A percentile compares a stretch with the other conserved stretches of the same genome.
phyloP scores from a whole-genome alignment of 2,329 filamentous ascomycete genomes.

The Leptosphaerulina australis region DNA sequence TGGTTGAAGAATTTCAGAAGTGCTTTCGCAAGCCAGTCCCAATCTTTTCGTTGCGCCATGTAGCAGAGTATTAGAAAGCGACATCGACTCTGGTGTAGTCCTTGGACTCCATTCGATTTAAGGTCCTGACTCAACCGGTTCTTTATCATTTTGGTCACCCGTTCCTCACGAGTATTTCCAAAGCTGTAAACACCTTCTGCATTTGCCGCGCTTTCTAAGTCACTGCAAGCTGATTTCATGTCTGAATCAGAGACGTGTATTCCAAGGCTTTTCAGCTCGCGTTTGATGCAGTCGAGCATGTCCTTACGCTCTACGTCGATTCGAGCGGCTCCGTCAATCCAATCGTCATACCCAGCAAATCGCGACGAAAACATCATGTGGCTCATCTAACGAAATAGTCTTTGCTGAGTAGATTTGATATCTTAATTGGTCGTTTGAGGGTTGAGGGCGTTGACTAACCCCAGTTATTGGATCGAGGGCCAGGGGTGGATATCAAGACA shows the following conservation, averaged over 20 bases:
- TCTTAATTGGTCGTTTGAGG: too few relatives aligned
- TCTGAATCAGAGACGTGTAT: constrained; percentile 2
- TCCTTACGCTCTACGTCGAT: not conserved
- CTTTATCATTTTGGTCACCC: not conserved
- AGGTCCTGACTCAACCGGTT: not conserved
- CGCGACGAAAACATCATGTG: not conserved
- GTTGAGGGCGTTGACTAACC: too few relatives aligned
- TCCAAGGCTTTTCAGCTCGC: not conserved
- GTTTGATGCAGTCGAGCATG: not conserved
- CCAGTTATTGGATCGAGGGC: too few relatives aligned
- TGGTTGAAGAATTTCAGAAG: not conserved
- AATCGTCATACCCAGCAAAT: not conserved
- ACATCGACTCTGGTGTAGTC: constrained; percentile 2
- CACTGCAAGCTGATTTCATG: not conserved
- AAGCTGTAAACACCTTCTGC: not conserved
- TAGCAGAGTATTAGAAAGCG: constrained; percentile 6
- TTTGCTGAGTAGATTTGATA: too few relatives aligned
- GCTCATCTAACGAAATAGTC: too few relatives aligned
- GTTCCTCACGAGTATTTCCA: not conserved
- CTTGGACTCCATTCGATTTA: not conserved
- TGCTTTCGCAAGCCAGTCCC: not conserved
- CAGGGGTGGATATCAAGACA: too few relatives aligned
- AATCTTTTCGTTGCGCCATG: not conserved
- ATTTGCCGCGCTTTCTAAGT: not conserved
- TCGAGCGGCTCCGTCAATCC: not conserved